phyloP scores from a whole-genome alignment of 345 rosid species.

The Kernera saxatilis region DNA sequence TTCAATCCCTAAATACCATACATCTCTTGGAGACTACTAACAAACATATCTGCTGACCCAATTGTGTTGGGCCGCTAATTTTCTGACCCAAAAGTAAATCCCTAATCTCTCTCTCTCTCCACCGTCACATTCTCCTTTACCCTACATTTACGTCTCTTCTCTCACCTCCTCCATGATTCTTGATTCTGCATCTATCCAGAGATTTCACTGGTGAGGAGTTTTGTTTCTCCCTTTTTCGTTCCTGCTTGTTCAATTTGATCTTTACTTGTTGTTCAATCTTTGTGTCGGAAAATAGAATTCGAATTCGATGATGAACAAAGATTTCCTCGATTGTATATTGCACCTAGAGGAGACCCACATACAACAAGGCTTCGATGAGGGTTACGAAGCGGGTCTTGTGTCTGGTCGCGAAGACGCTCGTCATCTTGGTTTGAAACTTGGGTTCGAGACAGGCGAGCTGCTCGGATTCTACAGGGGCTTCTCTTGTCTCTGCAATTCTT shows the following conservation, averaged over 20 bases:
- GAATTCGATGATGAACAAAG: constrained; percentile 16
- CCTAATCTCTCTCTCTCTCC: too few species aligned
- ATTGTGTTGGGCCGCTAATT: neutral
- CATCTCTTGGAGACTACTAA: too few species aligned
- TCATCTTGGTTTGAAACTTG: constrained; percentile 44
- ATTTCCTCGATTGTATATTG: constrained; percentile 51
- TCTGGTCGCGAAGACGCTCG: constrained; percentile 56
- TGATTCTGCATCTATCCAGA: neutral
- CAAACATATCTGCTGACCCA: too few species aligned
- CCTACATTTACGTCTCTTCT: neutral
- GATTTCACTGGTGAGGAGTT: neutral
- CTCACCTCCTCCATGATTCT: neutral
- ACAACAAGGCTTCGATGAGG: constrained; percentile 58
- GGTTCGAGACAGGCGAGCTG: constrained; percentile 77
- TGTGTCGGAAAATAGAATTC: neutral
- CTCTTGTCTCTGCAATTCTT: constrained; percentile 59
- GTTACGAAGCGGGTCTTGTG: constrained; percentile 43
- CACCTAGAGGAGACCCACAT: constrained; percentile 57
- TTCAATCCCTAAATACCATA: too few species aligned
- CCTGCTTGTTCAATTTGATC: neutral
- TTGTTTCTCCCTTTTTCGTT: neutral
- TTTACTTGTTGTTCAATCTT: neutral
- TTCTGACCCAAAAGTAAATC: neutral
- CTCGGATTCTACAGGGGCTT: constrained; percentile 79
- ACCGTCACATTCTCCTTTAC: neutral